Evolutionary conservation across 2,329 filamentous ascomycete species (phyloP), one percentile per base, ranked within the genome.

Genomic region (Lecanosticta acicola): DNA sequence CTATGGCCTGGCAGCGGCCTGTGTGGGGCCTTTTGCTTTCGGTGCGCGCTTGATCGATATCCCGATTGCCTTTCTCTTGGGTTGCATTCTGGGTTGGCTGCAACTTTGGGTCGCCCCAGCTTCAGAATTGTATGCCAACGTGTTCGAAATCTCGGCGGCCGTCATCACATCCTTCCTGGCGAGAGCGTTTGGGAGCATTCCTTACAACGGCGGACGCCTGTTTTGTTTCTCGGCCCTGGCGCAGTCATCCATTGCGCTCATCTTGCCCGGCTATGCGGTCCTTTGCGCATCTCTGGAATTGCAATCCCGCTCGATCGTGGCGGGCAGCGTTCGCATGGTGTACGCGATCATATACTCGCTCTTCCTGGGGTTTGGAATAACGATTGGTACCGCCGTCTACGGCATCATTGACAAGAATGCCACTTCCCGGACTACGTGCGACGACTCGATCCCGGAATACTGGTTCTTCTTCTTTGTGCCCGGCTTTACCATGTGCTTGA

Each of bases 21-120:
- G 74, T 4, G 87, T 93, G 1, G 87, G 84, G 0, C 86, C 86
- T 0, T 93, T 93, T 59, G 86, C 85, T 3, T 94, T 93, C 60
- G 72, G 81, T 45, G 85, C 84, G 2, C 78, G 86, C 3, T 79
- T 83, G 33, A 84, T 91, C 58, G 88, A 94, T 62, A 70, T 93
- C 48, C 86, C 86, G 0, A 76, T 90, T 20, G 81, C 82, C 16
- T 93, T 93, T 62, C 45, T 87, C 0, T 75, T 94, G 0, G 87
- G 88, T 1, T 83, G 79, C 58, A 70, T 90, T 14, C 74, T 94
- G 0, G 87, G 87, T 1, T 67, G 83, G 43, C 70, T 94, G 39
- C 86, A 93, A 59, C 77, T 91, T 8, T 77, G 87, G 20, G 70
- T 88, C 3, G 83, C 85, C 0, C 85, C 87, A 0, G 79, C 75